Evolutionary conservation across 768 basidiomycete species (phyloP).

Genomic region (Mrakia frigida): DNA sequence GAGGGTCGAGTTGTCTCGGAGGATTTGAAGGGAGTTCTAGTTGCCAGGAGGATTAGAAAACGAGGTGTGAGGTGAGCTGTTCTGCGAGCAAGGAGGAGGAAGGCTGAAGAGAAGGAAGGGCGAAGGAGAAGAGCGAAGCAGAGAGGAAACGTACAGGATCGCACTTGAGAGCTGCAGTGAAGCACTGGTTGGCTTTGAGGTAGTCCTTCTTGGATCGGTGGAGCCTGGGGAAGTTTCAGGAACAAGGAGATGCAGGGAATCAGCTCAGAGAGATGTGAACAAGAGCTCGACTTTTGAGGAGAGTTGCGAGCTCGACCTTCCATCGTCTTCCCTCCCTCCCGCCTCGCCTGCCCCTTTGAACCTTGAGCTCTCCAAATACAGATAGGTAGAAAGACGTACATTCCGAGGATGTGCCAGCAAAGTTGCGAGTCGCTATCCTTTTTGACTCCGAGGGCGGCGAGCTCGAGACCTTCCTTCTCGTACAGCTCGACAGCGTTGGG

Average conservation of each 20-base stretch:
- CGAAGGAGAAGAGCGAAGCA: background rate
- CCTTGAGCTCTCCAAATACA: background rate
- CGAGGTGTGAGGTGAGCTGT: background rate
- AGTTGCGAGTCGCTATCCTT: slow-evolving; percentile 57
- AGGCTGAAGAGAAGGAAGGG: background rate
- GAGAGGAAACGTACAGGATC: slow-evolving; percentile 62
- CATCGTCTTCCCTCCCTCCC: slow-evolving; percentile 9
- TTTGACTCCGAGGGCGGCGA: slow-evolving; percentile 76
- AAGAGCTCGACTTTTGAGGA: background rate
- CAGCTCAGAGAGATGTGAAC: background rate
- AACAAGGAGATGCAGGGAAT: background rate
- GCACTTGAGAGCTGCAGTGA: slow-evolving; percentile 77
- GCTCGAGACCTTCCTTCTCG: slow-evolving; percentile 62
- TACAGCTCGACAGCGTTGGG: slow-evolving; percentile 36
- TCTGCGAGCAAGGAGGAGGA: background rate
- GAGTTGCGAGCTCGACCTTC: slow-evolving; percentile 9
- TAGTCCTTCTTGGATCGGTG: slow-evolving; percentile 29
- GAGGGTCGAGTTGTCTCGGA: slow-evolving; percentile 82
- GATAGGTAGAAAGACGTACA: slow-evolving; percentile 41
- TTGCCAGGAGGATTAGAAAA: background rate
- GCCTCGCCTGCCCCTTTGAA: background rate
- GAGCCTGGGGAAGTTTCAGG: background rate
- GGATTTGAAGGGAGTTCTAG: slow-evolving; percentile 88
- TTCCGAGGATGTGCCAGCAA: slow-evolving; percentile 95
- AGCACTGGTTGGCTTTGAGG: slow-evolving; percentile 74